Conservation (phyloP, 306 rosid species). For the Acacia confusa region DNA sequence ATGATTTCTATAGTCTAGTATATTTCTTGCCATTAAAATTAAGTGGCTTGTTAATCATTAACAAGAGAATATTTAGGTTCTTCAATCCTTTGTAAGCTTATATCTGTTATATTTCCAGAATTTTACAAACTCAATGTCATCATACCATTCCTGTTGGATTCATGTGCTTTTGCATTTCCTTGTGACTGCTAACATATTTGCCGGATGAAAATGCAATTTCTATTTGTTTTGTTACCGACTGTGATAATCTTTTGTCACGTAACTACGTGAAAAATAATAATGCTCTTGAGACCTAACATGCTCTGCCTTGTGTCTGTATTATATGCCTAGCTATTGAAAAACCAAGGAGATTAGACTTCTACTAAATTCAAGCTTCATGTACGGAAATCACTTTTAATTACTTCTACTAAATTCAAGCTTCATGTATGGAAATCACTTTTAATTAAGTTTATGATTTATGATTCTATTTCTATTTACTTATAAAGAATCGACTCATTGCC, state of each 20-base stretch:
- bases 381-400: no score
- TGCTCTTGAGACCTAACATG: neutral
- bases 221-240: neutral
- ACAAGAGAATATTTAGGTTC: neutral
- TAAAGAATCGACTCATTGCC: no score
- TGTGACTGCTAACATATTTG: neutral
- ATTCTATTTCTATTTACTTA: no score
- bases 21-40: neutral
- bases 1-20: neutral
- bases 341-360: no score
- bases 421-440: no score
- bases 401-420: no score
- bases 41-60: neutral
- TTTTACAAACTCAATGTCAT: neutral
- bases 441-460: no score
- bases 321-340: no score
- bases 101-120: neutral
- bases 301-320: neutral
- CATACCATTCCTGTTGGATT: neutral
- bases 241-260: neutral
- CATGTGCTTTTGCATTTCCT: neutral
- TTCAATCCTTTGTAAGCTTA: neutral
- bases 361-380: no score
- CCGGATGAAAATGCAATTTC: neutral
- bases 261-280: neutral